Evolutionary conservation across 495 filamentous ascomycete genomes (phyloP).

Genomic region (Pyrenula massariospora): DNA sequence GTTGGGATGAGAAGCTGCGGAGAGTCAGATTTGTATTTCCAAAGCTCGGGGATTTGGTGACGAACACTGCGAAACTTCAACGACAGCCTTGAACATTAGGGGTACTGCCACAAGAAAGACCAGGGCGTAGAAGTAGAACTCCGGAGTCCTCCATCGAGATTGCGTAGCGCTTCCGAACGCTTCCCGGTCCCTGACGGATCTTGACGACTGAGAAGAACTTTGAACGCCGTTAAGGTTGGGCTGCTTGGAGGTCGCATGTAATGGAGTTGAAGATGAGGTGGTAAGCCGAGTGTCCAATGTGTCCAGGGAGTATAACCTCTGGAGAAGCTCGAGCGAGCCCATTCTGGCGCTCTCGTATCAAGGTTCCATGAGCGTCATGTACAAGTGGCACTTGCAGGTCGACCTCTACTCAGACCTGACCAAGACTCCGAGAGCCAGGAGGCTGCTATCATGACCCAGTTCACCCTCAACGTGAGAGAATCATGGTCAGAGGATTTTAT

Average conservation of each 20-base stretch:
- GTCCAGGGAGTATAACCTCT: constrained; percentile 67
- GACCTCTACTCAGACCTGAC: too few species aligned
- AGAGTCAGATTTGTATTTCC: constrained; percentile 5
- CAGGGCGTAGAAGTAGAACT: constrained; percentile 76
- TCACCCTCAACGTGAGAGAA: too few species aligned
- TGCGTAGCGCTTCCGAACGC: constrained; percentile 32
- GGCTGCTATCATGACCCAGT: too few species aligned
- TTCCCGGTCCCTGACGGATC: neutral
- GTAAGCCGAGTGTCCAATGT: constrained; percentile 90
- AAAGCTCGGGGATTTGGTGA: neutral
- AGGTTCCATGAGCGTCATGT: too few species aligned
- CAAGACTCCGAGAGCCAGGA: too few species aligned
- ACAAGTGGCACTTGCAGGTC: too few species aligned
- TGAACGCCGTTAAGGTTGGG: constrained; percentile 31
- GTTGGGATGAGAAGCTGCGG: constrained; percentile 64
- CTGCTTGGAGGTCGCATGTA: constrained; percentile 37
- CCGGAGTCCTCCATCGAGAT: constrained; percentile 73
- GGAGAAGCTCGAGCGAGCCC: constrained; percentile 6
- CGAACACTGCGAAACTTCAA: constrained; percentile 80
- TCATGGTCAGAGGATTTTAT: too few species aligned
- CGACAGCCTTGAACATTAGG: constrained; percentile 81
- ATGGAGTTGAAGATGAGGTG: constrained; percentile 54
- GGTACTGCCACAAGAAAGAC: constrained; percentile 58
- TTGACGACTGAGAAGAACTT: neutral
- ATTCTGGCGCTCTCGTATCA: neutral